These are phyloP conservation scores for Groenewaldozyma tartarivorans DNA, from an alignment of 805 yeast species.

Conservation along the genomic window DNA sequence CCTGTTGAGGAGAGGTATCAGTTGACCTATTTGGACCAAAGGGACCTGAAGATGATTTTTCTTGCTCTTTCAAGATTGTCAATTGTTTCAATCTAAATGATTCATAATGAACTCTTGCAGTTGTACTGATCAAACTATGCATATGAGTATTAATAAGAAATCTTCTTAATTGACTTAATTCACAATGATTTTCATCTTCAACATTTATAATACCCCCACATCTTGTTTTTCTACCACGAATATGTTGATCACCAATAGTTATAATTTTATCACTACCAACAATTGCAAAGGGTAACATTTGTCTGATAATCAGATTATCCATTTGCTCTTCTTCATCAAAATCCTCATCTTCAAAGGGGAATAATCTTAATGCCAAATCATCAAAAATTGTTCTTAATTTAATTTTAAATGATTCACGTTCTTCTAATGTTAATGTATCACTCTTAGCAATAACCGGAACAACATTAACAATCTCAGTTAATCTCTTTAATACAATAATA, in stretches of 20 bases:
- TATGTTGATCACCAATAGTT: slow-evolving; percentile 42
- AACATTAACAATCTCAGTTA: slow-evolving; percentile 71
- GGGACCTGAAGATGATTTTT: too few species aligned
- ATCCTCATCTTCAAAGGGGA: slow-evolving; percentile 48
- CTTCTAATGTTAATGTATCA: slow-evolving; percentile 71
- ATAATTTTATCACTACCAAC: slow-evolving; percentile 54
- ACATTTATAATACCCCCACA: slow-evolving; percentile 98
- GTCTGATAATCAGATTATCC: slow-evolving; percentile 28
- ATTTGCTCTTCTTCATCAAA: slow-evolving; percentile 38
- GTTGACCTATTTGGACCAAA: too few species aligned
- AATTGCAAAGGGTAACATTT: slow-evolving; percentile 63
- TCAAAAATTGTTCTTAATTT: slow-evolving; percentile 62
- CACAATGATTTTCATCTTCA: slow-evolving; percentile 88
- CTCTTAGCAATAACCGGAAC: slow-evolving; percentile 85
- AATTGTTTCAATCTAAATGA: slow-evolving; percentile 88
- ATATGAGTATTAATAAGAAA: slow-evolving; percentile 72
- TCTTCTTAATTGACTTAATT: slow-evolving; percentile 74
- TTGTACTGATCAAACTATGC: slow-evolving; percentile 70
- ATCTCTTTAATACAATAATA: slow-evolving; percentile 76
- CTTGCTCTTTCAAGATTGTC: slow-evolving; percentile 85
- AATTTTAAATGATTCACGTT: slow-evolving; percentile 64
- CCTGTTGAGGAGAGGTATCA: too few species aligned
- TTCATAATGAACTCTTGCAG: slow-evolving; percentile 80
- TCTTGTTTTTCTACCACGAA: slow-evolving; percentile 79
- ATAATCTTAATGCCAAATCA: slow-evolving; percentile 58